Evolutionary conservation across 345 rosid species (phyloP), one percentile per base, ranked within the genome.

Genomic region (Dipteronia dyeriana): DNA sequence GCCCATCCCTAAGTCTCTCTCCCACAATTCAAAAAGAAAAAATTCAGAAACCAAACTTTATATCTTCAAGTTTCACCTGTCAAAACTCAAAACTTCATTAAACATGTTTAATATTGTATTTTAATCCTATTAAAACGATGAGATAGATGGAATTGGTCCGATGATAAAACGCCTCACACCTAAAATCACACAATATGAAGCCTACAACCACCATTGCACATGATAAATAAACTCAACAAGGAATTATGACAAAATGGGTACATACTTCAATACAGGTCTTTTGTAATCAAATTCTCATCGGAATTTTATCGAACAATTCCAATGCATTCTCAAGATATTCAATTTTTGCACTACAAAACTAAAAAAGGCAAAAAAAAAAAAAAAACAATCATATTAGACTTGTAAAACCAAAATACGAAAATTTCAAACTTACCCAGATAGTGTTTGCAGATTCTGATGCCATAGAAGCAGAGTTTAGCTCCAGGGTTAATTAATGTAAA

Each of bases 241-340:
- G 67, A 60, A 60, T 61, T 41, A 60, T 73, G 23, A 41, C 63
- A 61, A 22, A n/a, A 73, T 22, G 39, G 20, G 56, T 60, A 8
- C 11, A 1, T 5, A 34, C 17, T 17, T 71, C 60, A n/a, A 6
- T 20, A 2, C 23, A 23, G 29, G 25, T 16, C 8, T 5, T 17
- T 14, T 13, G 41, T 1, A 39, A 43, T 60, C 56, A 49, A 17
- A 39, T 22, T 43, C 43, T 59, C 56, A 3, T 38, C 4, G 54
- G 66, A 38, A 73, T 73, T 73, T 73, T 49, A 41, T 60, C 76
- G 45, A 73, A 59, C 76, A 39, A 56, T 20, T 6, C 4, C 1
- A 39, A 23, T n/a, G 66, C 66, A 20, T 22, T 60, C 20, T 22
- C 9, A 13, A 4, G 22, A 73, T 39, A 22, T 3, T 8, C 23